These are phyloP conservation scores for Panellus pusillus DNA, from an alignment of 768 basidiomycete species.

Conservation along the genomic window DNA sequence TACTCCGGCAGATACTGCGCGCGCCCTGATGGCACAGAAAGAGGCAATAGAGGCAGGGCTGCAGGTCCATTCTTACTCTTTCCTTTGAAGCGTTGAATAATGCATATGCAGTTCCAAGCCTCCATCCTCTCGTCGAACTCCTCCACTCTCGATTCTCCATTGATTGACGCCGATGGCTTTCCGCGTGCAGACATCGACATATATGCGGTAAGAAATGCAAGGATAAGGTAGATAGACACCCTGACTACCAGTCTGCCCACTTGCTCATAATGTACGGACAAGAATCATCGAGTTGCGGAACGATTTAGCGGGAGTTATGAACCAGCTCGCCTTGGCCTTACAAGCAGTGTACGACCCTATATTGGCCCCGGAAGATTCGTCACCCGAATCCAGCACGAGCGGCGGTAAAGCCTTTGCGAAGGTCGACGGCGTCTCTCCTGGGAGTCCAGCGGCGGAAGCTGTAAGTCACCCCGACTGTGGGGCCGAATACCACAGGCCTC, in stretches of 20 bases:
- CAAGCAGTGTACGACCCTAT: constrained; percentile 65
- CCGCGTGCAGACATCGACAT: constrained; percentile 87
- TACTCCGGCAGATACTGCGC: constrained; percentile 36
- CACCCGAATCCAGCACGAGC: constrained; percentile 18
- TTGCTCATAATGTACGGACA: not conserved
- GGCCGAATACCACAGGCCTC: not conserved
- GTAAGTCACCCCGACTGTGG: constrained; percentile 40
- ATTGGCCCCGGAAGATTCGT: constrained; percentile 19
- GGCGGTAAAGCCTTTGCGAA: constrained; percentile 64
- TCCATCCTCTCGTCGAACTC: constrained; percentile 64
- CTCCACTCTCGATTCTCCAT: constrained; percentile 65
- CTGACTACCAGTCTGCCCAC: not conserved
- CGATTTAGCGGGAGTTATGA: constrained; percentile 66
- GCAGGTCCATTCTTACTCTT: not conserved
- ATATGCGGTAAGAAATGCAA: constrained; percentile 72
- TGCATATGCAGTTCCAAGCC: constrained; percentile 43
- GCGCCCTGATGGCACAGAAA: constrained; percentile 65
- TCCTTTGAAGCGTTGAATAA: too few relatives aligned
- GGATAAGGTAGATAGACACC: not conserved
- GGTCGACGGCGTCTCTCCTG: constrained; percentile 78
- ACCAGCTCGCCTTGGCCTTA: constrained; percentile 65
- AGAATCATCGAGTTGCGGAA: constrained; percentile 81
- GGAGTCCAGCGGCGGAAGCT: constrained; percentile 80
- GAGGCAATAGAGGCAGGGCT: constrained; percentile 74
- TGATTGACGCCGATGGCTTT: constrained; percentile 87